Conservation (phyloP, 139 green algal genomes). For the Volvox africanus region DNA sequence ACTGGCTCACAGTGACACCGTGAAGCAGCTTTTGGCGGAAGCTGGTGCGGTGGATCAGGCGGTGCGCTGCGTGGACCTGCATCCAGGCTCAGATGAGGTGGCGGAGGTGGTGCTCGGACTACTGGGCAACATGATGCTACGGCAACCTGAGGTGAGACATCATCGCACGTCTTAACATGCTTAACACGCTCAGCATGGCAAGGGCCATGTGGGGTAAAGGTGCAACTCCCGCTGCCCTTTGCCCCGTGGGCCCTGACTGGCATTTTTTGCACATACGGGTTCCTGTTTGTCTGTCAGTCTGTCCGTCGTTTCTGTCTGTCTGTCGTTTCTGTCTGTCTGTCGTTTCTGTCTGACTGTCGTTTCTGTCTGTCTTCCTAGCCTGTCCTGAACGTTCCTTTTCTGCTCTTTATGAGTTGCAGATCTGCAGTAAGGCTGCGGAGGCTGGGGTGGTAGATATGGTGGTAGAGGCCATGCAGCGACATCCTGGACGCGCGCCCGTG, state of each 20-base stretch:
- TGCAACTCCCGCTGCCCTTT: too few relatives aligned
- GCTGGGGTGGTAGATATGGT: constrained; percentile 52
- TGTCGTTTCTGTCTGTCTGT: too few relatives aligned
- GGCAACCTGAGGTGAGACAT: constrained; percentile 74
- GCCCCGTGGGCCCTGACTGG: too few relatives aligned
- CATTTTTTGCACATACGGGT: too few relatives aligned
- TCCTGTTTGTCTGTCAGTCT: too few relatives aligned
- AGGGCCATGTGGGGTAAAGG: too few relatives aligned
- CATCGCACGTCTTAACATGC: too few relatives aligned
- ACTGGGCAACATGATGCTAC: constrained; percentile 79
- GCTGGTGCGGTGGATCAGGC: constrained; percentile 63
- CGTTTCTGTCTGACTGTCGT: too few relatives aligned
- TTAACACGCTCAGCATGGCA: too few relatives aligned
- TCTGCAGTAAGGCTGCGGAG: constrained; percentile 49
- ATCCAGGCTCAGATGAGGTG: constrained; percentile 49
- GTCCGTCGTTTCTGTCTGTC: too few relatives aligned
- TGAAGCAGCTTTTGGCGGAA: constrained; percentile 80
- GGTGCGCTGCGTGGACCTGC: constrained; percentile 33
- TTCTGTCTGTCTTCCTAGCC: too few relatives aligned
- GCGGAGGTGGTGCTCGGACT: constrained; percentile 80
- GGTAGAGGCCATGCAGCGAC: constrained; percentile 46
- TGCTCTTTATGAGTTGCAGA: background rate
- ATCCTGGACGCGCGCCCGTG: constrained; percentile 21
- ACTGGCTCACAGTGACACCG: constrained; percentile 84
- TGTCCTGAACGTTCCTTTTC: too few relatives aligned